Evolutionary conservation across 1,139 yeast species (phyloP).

Genomic region (Blastobotrys aristatus): DNA sequence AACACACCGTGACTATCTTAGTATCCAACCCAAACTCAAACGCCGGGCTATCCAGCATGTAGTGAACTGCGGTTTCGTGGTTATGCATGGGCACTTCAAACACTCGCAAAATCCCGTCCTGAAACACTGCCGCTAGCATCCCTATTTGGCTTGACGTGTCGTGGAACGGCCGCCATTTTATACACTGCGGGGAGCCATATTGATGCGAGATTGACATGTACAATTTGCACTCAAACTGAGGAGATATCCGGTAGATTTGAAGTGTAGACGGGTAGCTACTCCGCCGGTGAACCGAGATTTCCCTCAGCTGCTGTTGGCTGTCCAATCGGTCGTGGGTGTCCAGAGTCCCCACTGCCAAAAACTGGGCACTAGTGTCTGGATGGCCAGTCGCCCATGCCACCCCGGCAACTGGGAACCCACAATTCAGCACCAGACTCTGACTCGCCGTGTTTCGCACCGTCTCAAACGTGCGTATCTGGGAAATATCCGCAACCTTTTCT

Average conservation of each 20-base stretch:
- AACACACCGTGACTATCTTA: slow-evolving; percentile 51
- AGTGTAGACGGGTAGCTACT: slow-evolving; percentile 21
- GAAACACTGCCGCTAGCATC: slow-evolving; percentile 50
- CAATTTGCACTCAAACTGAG: slow-evolving; percentile 19
- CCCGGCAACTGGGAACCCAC: slow-evolving; percentile 27
- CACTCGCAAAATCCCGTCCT: slow-evolving; percentile 59
- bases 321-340: slow-evolving; percentile 45
- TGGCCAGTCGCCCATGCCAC: slow-evolving; percentile 32
- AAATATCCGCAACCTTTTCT: slow-evolving; percentile 1
- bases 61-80: slow-evolving; percentile 17
- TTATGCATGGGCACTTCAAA: slow-evolving; percentile 36
- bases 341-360: slow-evolving; percentile 52
- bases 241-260: slow-evolving; percentile 21
- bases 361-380: slow-evolving; percentile 32
- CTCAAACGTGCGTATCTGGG: slow-evolving; percentile 1
- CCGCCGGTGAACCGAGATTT: slow-evolving; percentile 22
- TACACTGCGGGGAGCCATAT: slow-evolving; percentile 50
- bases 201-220: slow-evolving; percentile 39
- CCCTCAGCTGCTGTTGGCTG: slow-evolving; percentile 15
- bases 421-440: slow-evolving; percentile 23
- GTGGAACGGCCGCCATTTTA: slow-evolving; percentile 47
- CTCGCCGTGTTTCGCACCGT: slow-evolving; percentile 3
- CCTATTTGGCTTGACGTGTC: slow-evolving; percentile 29
- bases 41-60: slow-evolving; percentile 34
- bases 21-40: slow-evolving; percentile 30